Evolutionary conservation across 495 filamentous ascomycete species (phyloP).

Genomic region (Aspergillus sparsus): DNA sequence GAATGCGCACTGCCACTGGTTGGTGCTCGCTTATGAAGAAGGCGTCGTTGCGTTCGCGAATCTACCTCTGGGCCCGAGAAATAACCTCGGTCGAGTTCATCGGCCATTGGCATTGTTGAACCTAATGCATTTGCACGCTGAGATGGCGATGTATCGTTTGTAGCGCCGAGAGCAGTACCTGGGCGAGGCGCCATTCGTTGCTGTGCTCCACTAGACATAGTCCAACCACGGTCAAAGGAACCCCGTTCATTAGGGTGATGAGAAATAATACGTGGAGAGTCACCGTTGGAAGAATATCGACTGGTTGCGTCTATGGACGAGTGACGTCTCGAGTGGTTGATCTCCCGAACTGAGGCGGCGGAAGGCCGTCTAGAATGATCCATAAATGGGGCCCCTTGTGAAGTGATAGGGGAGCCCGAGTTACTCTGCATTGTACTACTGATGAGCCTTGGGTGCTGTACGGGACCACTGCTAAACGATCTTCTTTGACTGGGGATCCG

Average conservation of each 20-base stretch:
- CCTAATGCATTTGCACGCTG: conserved; percentile 33
- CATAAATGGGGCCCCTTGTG: conserved; percentile 39
- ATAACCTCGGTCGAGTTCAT: conserved; percentile 86
- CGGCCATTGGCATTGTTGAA: conserved; percentile 29
- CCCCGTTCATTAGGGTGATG: conserved; percentile 72
- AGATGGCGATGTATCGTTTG: conserved; percentile 20
- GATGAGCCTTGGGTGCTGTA: conserved; percentile 38
- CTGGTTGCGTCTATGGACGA: conserved; percentile 72
- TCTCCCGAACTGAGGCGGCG: conserved; percentile 79
- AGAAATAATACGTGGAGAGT: conserved; percentile 24
- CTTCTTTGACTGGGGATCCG: conserved; percentile 56
- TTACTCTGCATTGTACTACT: conserved; percentile 32
- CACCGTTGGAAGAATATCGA: conserved; percentile 38
- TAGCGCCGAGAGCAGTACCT: conserved; percentile 39
- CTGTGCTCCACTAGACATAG: conserved; percentile 58
- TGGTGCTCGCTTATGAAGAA: conserved; percentile 77
- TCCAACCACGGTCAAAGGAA: conserved; percentile 91
- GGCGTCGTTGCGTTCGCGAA: conserved; percentile 65
- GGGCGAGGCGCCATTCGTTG: conserved; percentile 34
- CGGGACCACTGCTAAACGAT: conserved; percentile 27
- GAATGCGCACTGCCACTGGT: conserved; percentile 52
- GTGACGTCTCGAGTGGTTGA: conserved; percentile 84
- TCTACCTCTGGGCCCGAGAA: conserved; percentile 89
- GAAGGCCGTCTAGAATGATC: conserved; percentile 67
- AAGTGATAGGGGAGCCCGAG: conserved; percentile 36